phyloP scores from a whole-genome alignment of 306 rosid species.

The Albizia julibrissin region DNA sequence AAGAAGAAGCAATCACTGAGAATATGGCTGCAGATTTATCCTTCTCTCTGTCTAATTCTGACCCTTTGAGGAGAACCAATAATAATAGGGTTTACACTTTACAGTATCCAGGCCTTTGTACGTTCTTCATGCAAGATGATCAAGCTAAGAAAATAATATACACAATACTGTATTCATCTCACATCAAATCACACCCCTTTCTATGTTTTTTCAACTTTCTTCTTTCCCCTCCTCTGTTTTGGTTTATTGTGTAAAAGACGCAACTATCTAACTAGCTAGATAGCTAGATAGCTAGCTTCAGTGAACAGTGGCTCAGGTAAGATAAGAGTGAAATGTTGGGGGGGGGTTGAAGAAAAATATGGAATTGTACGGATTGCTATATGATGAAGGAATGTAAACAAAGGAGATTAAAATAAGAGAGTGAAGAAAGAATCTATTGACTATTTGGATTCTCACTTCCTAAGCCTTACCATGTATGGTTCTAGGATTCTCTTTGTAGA shows the following conservation, averaged over 20 bases:
- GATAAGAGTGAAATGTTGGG: background rate
- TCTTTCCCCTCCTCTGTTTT: background rate
- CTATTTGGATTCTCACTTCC: constrained; percentile 43
- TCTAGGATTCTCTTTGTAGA: constrained; percentile 65
- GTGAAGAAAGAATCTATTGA: constrained; percentile 46
- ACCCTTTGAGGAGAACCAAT: constrained; percentile 34
- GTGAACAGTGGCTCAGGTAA: constrained; percentile 19
- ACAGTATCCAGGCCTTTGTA: constrained; percentile 26
- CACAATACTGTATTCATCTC: constrained; percentile 38
- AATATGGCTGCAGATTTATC: constrained; percentile 29
- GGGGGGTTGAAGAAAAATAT: background rate
- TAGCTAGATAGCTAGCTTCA: constrained; percentile 9
- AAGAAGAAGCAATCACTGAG: constrained; percentile 1
- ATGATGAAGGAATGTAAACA: background rate
- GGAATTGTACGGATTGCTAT: constrained; percentile 33
- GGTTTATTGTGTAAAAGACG: constrained; percentile 11
- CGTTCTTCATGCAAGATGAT: constrained; percentile 49
- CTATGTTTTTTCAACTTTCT: constrained; percentile 22
- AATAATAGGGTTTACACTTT: constrained; percentile 22
- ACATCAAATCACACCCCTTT: constrained; percentile 22
- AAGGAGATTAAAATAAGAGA: background rate
- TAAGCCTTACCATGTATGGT: constrained; percentile 75
- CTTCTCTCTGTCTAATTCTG: constrained; percentile 17
- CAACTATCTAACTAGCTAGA: background rate
- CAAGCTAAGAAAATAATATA: constrained; percentile 33